A percentile compares a stretch with the other conserved stretches of the same genome.
phyloP scores from a whole-genome alignment of 768 basidiomycete genomes.

The Tulasnella sp. region DNA sequence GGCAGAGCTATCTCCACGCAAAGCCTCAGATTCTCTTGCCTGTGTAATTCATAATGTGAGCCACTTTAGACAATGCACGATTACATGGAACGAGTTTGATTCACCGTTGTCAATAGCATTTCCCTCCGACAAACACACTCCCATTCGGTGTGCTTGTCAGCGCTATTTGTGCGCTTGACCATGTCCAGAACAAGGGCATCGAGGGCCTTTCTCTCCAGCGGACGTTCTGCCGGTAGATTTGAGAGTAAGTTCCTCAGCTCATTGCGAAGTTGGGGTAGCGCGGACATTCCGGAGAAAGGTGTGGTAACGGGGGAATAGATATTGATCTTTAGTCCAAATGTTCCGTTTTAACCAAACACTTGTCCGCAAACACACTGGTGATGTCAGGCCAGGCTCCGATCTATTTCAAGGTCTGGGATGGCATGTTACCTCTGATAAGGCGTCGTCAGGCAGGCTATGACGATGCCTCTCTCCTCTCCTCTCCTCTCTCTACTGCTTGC shows the following conservation, averaged over 20 bases:
- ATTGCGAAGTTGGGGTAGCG: not conserved
- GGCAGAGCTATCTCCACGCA: conserved; percentile 37
- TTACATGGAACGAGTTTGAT: conserved; percentile 23
- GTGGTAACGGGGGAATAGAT: too few species aligned
- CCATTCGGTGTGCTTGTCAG: conserved; percentile 41
- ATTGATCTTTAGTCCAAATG: too few species aligned
- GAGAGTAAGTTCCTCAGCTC: not conserved
- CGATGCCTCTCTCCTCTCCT: too few species aligned
- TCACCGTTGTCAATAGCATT: conserved; percentile 58
- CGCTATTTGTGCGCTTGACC: not conserved
- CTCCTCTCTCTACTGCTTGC: too few species aligned
- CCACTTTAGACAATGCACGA: too few species aligned
- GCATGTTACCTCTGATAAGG: too few species aligned
- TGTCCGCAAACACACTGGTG: too few species aligned
- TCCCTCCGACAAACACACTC: conserved; percentile 61
- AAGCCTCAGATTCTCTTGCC: conserved; percentile 56
- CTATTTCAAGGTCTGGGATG: too few species aligned
- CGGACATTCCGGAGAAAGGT: not conserved
- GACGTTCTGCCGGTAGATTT: not conserved
- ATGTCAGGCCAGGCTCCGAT: too few species aligned
- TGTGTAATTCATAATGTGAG: conserved; percentile 23
- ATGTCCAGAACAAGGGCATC: conserved; percentile 8
- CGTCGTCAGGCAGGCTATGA: too few species aligned
- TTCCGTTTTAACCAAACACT: too few species aligned
- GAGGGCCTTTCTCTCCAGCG: not conserved